phyloP scores from a whole-genome alignment of 495 filamentous ascomycete species.

The Daldinia caldariorum region DNA sequence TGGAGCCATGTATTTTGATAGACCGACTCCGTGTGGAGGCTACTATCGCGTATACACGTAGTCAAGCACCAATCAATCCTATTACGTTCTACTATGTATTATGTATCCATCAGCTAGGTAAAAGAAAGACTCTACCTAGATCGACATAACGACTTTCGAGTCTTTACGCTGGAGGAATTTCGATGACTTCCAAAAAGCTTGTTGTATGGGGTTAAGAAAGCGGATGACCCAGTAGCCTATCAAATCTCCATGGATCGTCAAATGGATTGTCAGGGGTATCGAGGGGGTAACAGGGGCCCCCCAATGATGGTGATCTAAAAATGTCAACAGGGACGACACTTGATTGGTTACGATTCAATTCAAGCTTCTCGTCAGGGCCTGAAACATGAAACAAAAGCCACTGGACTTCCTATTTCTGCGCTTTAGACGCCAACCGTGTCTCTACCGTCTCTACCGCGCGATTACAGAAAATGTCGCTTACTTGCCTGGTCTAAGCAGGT shows the following conservation, averaged over 20 bases:
- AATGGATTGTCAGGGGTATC: slow-evolving; percentile 34
- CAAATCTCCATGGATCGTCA: slow-evolving; percentile 1
- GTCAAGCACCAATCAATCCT: slow-evolving; percentile 9
- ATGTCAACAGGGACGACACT: slow-evolving; percentile 4
- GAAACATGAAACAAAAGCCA: slow-evolving; percentile 34
- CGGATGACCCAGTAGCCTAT: not conserved
- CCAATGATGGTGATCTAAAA: slow-evolving; percentile 27
- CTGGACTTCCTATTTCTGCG: slow-evolving; percentile 20
- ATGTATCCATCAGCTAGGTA: slow-evolving; percentile 15
- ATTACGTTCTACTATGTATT: not conserved
- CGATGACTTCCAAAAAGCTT: slow-evolving; percentile 11
- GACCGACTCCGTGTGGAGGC: not conserved
- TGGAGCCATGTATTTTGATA: slow-evolving; percentile 4
- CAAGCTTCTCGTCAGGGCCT: slow-evolving; percentile 15
- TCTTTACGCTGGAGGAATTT: slow-evolving; percentile 10
- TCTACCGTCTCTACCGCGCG: slow-evolving; percentile 31
- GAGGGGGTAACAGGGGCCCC: slow-evolving; percentile 3
- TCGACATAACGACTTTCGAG: slow-evolving; percentile 8
- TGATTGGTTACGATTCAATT: slow-evolving; percentile 27
- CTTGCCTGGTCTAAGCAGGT: not conserved
- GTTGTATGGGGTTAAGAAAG: slow-evolving; percentile 6
- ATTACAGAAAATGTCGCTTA: slow-evolving; percentile 16
- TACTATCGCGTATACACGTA: too few relatives aligned
- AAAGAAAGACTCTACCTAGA: slow-evolving; percentile 9
- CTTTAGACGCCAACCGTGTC: slow-evolving; percentile 20